phyloP scores from a whole-genome alignment of 176 grass and related monocot species.

The Miscanthus lutarioriparius region DNA sequence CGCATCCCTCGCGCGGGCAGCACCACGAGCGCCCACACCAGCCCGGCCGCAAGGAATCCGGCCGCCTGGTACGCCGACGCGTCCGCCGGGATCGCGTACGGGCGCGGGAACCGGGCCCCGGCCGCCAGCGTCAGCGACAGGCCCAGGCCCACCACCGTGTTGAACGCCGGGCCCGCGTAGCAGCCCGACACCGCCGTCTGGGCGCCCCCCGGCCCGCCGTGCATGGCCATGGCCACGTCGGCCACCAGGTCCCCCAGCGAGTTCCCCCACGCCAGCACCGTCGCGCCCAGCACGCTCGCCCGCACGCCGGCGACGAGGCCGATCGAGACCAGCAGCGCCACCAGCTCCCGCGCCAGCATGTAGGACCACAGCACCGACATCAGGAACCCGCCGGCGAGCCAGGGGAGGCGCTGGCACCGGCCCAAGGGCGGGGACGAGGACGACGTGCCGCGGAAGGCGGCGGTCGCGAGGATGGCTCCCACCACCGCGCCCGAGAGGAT shows the following conservation, averaged over 20 bases:
- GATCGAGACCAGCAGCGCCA: conserved; percentile 51
- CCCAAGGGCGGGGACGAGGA: background rate
- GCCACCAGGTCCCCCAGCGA: conserved; percentile 75
- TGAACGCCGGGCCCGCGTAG: conserved; percentile 76
- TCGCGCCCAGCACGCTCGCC: conserved; percentile 53
- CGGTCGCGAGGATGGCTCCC: conserved; percentile 14
- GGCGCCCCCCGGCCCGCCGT: conserved; percentile 32
- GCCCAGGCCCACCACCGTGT: conserved; percentile 66
- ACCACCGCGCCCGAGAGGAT: background rate
- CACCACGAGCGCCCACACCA: conserved; percentile 62
- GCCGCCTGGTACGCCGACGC: conserved; percentile 48
- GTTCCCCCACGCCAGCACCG: conserved; percentile 87
- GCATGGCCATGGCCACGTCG: conserved; percentile 58
- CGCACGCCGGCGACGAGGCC: conserved; percentile 52
- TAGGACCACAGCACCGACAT: conserved; percentile 87
- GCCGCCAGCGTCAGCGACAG: conserved; percentile 58
- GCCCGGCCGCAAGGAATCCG: conserved; percentile 53
- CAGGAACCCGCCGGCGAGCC: conserved; percentile 66
- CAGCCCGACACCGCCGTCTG: conserved; percentile 69
- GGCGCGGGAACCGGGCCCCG: conserved; percentile 30
- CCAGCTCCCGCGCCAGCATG: conserved; percentile 61
- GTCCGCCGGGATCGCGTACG: conserved; percentile 44
- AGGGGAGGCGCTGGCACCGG: conserved; percentile 16
- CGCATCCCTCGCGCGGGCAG: conserved; percentile 63
- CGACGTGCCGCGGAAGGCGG: conserved; percentile 13